Evolutionary conservation across 495 filamentous ascomycete species (phyloP), one percentile per base, ranked within the genome.

Genomic region (Aspergillus indologenus): DNA sequence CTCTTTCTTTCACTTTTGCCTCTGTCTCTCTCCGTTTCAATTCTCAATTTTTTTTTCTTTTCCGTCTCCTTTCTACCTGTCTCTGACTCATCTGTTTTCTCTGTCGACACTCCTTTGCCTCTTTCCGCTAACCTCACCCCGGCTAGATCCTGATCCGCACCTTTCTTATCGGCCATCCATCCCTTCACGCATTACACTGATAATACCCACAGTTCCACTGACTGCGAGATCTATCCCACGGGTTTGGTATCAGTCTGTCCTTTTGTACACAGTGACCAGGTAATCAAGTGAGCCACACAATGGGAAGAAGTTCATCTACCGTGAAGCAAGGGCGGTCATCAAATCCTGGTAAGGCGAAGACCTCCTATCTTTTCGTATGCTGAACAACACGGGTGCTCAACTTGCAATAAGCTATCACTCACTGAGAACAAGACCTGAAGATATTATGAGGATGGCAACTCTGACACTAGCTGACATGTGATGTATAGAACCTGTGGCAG

Each of bases 401-500:
- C 6, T 15, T 15, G 34, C 7, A 15, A 11, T 14, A n/a, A n/a
- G n/a, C n/a, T n/a, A 29, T 29, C 26, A 3, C 26, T 29, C 26
- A 15, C 18, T 14, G 48, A 18, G 22, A 5, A 2, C 48, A 51
- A 17, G 31, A 9, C n/a, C 8, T 18, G 1, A 8, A 18, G 22
- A 12, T 24, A 11, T 8, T 12, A 6, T n/a, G 17, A n/a, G 11
- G 14, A 19, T 24, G 26, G 17, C 1, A 15, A 18, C 11, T 9
- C n/a, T 31, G 23, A 19, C 0, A 8, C 14, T 29, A 19, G 18
- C 48, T 51, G 48, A 51, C 24, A n/a, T 18, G 18, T 51, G 11
- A 17, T 29, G 15, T 17, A 51, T 31, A 60, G 55, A 61, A 43
- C 23, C 40, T 11, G 15, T 54, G 29, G 48, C 50, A 14, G 52